These are phyloP conservation scores for Penstemon barbatus DNA, from an alignment of 257 asterid genomes.

Conservation along the genomic window DNA sequence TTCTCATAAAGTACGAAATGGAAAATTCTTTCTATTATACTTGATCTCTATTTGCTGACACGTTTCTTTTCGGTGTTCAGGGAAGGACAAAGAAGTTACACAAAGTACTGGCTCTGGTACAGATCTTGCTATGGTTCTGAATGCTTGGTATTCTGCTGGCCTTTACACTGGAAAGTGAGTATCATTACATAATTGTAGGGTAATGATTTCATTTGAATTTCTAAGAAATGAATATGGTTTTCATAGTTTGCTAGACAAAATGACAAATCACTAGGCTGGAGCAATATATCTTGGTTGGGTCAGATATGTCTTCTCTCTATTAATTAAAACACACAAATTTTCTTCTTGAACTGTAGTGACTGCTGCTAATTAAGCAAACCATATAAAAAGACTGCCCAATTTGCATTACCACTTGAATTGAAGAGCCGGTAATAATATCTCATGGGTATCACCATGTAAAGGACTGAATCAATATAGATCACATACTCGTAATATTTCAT, in stretches of 20 bases:
- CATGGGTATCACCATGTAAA: no score
- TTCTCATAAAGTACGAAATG: not conserved
- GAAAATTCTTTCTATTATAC: not conserved
- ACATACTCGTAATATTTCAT: not conserved
- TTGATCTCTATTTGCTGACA: not conserved
- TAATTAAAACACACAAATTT: not conserved
- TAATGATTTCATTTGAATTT: not conserved
- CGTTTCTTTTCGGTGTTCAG: conserved; percentile 38
- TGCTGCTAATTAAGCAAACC: not conserved
- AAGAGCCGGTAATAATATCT: not conserved
- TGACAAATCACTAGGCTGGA: not conserved
- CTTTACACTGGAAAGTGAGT: conserved; percentile 85
- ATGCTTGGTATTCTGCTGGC: conserved; percentile 84
- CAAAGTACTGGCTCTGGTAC: conserved; percentile 44
- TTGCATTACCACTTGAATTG: not conserved
- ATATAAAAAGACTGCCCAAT: not conserved
- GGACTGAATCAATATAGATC: not conserved
- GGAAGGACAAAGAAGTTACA: conserved; percentile 33
- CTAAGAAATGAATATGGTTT: not conserved
- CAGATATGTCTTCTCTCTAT: not conserved
- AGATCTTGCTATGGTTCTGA: conserved; percentile 60
- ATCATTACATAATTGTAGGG: not conserved
- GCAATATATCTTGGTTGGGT: not conserved
- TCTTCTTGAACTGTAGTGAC: not conserved
- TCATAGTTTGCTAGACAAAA: not conserved